phyloP scores from a whole-genome alignment of 805 yeast genomes.

The Suhomyces xylopsoci region DNA sequence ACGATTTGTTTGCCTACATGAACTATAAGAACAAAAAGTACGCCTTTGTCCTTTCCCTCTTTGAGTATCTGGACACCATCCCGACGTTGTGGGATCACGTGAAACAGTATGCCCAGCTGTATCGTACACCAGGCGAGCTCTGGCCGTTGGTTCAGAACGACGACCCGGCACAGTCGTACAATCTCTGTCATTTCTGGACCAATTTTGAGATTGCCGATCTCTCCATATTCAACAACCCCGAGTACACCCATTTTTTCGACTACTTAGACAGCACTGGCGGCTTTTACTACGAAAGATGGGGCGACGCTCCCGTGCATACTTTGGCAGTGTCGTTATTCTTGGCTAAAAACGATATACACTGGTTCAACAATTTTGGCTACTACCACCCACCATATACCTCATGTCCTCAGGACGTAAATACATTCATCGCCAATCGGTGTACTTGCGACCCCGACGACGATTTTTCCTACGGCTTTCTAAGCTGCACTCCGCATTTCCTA shows the following conservation, averaged over 20 bases:
- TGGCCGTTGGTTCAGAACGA: constrained; percentile 50
- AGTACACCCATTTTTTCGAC: constrained; percentile 63
- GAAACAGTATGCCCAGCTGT: constrained; percentile 54
- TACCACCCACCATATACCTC: constrained; percentile 70
- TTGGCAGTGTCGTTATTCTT: constrained; percentile 70
- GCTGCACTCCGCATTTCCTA: constrained; percentile 13
- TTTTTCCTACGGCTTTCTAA: constrained; percentile 47
- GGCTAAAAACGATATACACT: constrained; percentile 65
- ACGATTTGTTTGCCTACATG: constrained; percentile 76
- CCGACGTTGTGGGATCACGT: constrained; percentile 65
- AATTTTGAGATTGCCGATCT: constrained; percentile 83
- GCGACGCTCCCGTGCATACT: constrained; percentile 89
- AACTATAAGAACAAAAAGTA: constrained; percentile 62
- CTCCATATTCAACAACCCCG: constrained; percentile 71
- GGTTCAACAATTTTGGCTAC: constrained; percentile 86
- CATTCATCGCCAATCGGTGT: constrained; percentile 61
- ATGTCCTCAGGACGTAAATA: constrained; percentile 65
- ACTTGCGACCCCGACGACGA: constrained; percentile 69
- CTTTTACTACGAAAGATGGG: constrained; percentile 90
- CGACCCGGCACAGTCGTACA: constrained; percentile 45
- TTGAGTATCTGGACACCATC: constrained; percentile 69
- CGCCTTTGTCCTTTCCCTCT: constrained; percentile 67
- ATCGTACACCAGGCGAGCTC: constrained; percentile 48
- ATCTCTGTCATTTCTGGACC: constrained; percentile 80
- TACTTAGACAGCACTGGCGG: constrained; percentile 69